These are phyloP conservation scores for Solanum medicagineum DNA, from an alignment of 257 asterid species.

Conservation along the genomic window DNA sequence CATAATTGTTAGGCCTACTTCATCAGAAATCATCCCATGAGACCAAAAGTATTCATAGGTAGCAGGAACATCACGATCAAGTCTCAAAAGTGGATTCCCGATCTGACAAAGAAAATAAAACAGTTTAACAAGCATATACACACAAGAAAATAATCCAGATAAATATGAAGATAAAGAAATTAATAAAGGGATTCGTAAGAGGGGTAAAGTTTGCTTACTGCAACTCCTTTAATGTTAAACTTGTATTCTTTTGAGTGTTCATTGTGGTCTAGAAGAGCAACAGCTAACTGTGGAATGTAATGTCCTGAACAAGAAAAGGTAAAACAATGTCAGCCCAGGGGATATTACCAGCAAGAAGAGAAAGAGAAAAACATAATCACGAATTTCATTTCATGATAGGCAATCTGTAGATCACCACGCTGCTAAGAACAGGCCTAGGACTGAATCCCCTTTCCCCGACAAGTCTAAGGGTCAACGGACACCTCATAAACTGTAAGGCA, in stretches of 20 bases:
- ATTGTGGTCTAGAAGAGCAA: slow-evolving; percentile 70
- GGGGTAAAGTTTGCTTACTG: slow-evolving; percentile 35
- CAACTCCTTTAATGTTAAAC: slow-evolving; percentile 85
- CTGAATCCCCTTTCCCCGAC: not conserved
- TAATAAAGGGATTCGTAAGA: not conserved
- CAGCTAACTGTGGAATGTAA: slow-evolving; percentile 83
- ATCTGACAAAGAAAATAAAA: slow-evolving; percentile 35
- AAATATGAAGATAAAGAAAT: not conserved
- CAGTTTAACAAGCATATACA: not conserved
- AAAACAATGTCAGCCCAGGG: not conserved
- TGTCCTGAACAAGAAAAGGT: slow-evolving; percentile 40
- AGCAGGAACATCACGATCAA: slow-evolving; percentile 82
- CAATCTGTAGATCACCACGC: not conserved
- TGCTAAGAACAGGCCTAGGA: not conserved
- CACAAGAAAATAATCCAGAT: not conserved
- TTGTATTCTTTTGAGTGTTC: slow-evolving; percentile 42
- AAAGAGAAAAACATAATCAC: not conserved
- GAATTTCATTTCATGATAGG: not conserved
- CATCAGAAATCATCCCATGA: slow-evolving; percentile 98
- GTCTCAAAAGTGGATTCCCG: slow-evolving; percentile 90
- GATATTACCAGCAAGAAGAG: not conserved
- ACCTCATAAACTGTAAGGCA: not conserved
- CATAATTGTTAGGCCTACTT: slow-evolving; percentile 58
- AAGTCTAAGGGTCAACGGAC: not conserved
- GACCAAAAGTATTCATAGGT: slow-evolving; percentile 85